These are phyloP conservation scores for Tardiomyces digboiensis DNA, from an alignment of 1,139 yeast genomes.

Conservation along the genomic window DNA sequence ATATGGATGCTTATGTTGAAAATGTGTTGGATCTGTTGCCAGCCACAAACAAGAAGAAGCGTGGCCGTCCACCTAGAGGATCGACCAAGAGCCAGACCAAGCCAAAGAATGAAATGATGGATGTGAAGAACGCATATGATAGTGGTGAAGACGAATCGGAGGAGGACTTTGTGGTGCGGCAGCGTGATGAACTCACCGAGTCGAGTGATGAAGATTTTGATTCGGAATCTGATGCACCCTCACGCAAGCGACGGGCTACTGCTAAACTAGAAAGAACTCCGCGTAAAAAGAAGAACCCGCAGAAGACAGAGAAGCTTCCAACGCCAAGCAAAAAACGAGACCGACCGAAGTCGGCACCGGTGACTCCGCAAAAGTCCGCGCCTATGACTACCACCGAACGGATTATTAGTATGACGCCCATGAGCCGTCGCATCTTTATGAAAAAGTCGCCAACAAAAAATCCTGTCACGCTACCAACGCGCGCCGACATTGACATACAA, in stretches of 20 bases:
- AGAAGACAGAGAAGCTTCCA: constrained; percentile 3
- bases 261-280: neutral
- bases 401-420: neutral
- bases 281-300: neutral
- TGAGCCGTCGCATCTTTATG: neutral
- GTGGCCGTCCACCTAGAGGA: neutral
- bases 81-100: neutral
- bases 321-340: constrained; percentile 3
- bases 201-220: neutral
- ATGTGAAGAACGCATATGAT: neutral
- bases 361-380: neutral
- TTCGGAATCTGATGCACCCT: neutral
- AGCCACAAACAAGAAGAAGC: constrained; percentile 1
- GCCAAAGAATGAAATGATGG: neutral
- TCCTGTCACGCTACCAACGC: neutral
- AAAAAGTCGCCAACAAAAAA: neutral
- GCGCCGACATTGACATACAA: neutral
- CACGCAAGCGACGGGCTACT: neutral
- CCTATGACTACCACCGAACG: too few species aligned
- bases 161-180: constrained; percentile 23
- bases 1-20: constrained; percentile 2
- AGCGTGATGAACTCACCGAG: too few species aligned
- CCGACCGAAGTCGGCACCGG: neutral
- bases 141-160: constrained; percentile 18
- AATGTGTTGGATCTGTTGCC: neutral